phyloP scores from a whole-genome alignment of 129 eudicot genomes.

The Tagetes patula region DNA sequence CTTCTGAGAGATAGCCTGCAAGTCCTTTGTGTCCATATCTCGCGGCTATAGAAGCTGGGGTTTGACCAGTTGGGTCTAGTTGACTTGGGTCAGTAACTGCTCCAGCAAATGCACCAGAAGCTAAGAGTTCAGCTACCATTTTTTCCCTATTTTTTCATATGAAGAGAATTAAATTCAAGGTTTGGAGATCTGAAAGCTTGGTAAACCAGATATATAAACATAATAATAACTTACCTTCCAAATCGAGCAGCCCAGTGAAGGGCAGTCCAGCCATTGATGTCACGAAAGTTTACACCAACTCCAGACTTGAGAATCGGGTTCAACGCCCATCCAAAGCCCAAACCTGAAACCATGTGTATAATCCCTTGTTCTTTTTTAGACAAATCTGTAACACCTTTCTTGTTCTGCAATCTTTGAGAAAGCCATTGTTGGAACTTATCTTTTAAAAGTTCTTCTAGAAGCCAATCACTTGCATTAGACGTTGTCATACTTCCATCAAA shows the following conservation, averaged over 20 bases:
- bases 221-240: constrained; percentile 61
- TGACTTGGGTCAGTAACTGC: constrained; percentile 91
- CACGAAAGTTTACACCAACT: constrained; percentile 81
- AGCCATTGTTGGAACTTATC: constrained; percentile 89
- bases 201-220: constrained; percentile 11
- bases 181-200: neutral
- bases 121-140: constrained; percentile 91
- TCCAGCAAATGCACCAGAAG: constrained; percentile 86
- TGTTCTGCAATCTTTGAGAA: constrained; percentile 36
- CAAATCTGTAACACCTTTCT: constrained; percentile 28
- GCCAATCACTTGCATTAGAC: constrained; percentile 58
- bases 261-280: constrained; percentile 92
- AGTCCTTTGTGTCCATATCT: constrained; percentile 75
- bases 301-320: constrained; percentile 73
- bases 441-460: constrained; percentile 74
- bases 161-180: constrained; percentile 5
- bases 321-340: constrained; percentile 96
- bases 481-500: constrained; percentile 55
- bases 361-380: constrained; percentile 94
- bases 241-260: constrained; percentile 99
- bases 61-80: constrained; percentile 75
- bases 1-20: constrained; percentile 93
- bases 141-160: constrained; percentile 58
- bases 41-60: constrained; percentile 88
- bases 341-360: constrained; percentile 89